A percentile compares a stretch with the other conserved stretches of the same genome.
These are phyloP conservation scores for Aegilops longissima DNA, from an alignment of 176 grass and related monocot genomes.

Conservation along the genomic window DNA sequence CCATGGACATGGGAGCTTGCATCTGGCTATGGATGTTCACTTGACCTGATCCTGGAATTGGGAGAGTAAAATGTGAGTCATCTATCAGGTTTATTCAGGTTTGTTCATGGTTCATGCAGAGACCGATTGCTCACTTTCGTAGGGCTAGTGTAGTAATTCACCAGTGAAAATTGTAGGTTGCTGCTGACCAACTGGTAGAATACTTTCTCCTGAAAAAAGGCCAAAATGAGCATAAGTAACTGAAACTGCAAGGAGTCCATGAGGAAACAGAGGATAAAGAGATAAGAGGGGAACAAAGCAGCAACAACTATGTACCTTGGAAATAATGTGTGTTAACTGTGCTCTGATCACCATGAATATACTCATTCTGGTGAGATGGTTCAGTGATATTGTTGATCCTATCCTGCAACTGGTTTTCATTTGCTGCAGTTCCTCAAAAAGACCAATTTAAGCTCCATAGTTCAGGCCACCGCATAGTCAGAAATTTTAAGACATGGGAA, in stretches of 20 bases:
- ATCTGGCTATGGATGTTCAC: background rate
- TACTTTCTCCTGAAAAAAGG: background rate
- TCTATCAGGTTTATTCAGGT: no score
- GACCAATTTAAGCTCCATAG: background rate
- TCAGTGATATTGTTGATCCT: background rate
- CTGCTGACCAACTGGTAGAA: background rate
- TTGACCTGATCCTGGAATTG: background rate
- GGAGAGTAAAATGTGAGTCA: background rate
- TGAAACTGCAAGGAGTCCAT: background rate
- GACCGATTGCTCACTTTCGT: background rate
- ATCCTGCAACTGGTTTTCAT: background rate
- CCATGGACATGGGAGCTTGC: background rate
- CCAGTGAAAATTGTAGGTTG: background rate
- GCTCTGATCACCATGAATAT: background rate
- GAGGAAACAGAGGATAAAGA: background rate
- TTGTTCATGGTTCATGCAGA: background rate
- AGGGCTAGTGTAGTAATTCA: background rate
- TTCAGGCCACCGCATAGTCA: background rate
- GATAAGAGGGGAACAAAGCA: background rate
- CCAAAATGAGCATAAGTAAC: background rate
- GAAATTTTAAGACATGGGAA: background rate
- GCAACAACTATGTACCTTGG: background rate
- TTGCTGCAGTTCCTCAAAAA: background rate
- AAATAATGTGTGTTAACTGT: background rate
- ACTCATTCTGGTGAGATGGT: background rate